These are phyloP conservation scores for Spirogloea muscicola DNA, from an alignment of 139 green algal species.

Conservation along the genomic window DNA sequence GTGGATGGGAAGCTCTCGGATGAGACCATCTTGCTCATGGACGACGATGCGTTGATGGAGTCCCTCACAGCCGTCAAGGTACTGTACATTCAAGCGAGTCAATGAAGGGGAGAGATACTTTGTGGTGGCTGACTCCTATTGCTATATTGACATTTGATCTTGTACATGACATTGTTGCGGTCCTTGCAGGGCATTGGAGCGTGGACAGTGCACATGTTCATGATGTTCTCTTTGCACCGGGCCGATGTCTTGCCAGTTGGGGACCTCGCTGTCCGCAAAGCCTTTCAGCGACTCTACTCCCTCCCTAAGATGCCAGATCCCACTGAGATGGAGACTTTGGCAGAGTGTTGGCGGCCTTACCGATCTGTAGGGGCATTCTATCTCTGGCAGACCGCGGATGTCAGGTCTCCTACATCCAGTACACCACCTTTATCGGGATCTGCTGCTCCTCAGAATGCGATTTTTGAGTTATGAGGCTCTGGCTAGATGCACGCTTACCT, in stretches of 20 bases:
- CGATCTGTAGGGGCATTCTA: background rate
- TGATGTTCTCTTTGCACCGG: constrained; percentile 6
- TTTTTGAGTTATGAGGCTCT: no score
- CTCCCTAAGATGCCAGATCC: background rate
- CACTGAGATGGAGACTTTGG: background rate
- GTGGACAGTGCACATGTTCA: constrained; percentile 13
- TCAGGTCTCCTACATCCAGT: no score
- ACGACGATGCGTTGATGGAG: constrained; percentile 1
- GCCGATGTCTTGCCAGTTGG: background rate
- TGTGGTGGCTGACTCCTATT: background rate
- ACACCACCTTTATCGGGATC: no score
- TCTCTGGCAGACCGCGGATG: background rate
- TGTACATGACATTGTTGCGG: background rate
- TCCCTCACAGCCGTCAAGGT: background rate
- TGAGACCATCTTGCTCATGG: background rate
- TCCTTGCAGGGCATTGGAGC: background rate
- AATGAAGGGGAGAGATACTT: background rate
- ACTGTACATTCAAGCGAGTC: background rate
- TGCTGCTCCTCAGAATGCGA: no score
- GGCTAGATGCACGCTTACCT: no score
- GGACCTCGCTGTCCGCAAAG: constrained; percentile 1
- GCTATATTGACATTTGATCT: no score
- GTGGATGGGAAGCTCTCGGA: background rate
- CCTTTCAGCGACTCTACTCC: background rate
- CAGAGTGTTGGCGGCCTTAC: background rate